A percentile compares a stretch with the other conserved stretches of the same genome.
Evolutionary conservation across 2,329 filamentous ascomycete species (phyloP).

Genomic region (Penicillium sumatraense): DNA sequence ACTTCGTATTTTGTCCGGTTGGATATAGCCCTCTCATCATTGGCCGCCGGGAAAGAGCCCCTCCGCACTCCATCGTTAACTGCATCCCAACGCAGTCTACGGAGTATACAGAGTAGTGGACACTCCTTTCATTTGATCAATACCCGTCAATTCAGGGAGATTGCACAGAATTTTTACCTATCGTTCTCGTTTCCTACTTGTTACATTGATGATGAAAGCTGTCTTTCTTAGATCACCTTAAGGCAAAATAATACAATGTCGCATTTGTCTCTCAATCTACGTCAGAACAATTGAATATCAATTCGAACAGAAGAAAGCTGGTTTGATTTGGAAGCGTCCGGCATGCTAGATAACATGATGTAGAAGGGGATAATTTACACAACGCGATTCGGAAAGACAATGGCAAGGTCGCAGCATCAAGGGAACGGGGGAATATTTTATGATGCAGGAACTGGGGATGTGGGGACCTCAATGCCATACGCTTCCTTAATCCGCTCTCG

Average conservation of each 20-base stretch:
- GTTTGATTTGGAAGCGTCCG: slow-evolving; percentile 24
- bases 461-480: slow-evolving; percentile 83
- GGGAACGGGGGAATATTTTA: slow-evolving; percentile 32
- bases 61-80: slow-evolving; percentile 10
- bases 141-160: neutral
- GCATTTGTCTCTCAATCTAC: slow-evolving; percentile 3
- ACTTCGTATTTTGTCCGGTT: no score
- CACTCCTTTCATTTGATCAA: neutral
- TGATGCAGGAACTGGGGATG: slow-evolving; percentile 54
- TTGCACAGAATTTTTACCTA: neutral
- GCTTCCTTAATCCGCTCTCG: slow-evolving; percentile 80
- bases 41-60: slow-evolving; percentile 22
- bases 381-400: slow-evolving; percentile 29
- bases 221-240: neutral
- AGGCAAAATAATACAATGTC: neutral
- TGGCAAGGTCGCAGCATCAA: slow-evolving; percentile 24
- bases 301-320: slow-evolving; percentile 20
- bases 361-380: slow-evolving; percentile 34
- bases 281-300: slow-evolving; percentile 6
- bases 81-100: neutral
- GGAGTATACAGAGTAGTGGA: neutral
- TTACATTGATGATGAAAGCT: no score
- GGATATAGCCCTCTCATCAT: slow-evolving; percentile 35
- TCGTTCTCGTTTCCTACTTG: no score
- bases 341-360: slow-evolving; percentile 29